Evolutionary conservation across 805 yeast genomes (phyloP).

Genomic region (Yarrowia osloensis): DNA sequence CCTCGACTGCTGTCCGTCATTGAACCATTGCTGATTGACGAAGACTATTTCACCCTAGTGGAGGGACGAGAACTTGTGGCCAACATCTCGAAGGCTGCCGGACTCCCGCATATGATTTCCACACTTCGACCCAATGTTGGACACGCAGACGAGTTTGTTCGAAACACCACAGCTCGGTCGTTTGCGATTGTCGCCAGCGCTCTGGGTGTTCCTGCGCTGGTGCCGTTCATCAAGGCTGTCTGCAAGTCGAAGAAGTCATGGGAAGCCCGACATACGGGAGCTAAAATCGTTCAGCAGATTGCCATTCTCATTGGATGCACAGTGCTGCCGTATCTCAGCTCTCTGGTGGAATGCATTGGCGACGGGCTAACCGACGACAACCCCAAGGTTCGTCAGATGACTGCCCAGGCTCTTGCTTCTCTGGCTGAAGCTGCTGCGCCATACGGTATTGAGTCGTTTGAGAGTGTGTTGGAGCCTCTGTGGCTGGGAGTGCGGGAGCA

Average conservation of each 20-base stretch:
- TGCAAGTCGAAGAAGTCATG: constrained; percentile 73
- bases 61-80: constrained; percentile 82
- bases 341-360: constrained; percentile 61
- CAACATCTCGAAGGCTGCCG: constrained; percentile 76
- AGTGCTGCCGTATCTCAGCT: constrained; percentile 70
- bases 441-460: constrained; percentile 88
- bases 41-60: constrained; percentile 67
- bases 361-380: constrained; percentile 68
- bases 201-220: constrained; percentile 64
- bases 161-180: constrained; percentile 74
- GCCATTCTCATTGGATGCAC: constrained; percentile 69
- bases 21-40: constrained; percentile 78
- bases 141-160: constrained; percentile 74
- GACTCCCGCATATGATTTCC: constrained; percentile 76
- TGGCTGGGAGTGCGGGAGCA: constrained; percentile 80
- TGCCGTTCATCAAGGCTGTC: constrained; percentile 83
- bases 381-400: constrained; percentile 61
- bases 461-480: constrained; percentile 66
- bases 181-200: constrained; percentile 83
- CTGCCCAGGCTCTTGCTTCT: constrained; percentile 71
- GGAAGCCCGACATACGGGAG: constrained; percentile 84
- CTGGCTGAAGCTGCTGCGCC: constrained; percentile 84
- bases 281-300: constrained; percentile 72
- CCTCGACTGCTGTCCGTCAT: constrained; percentile 71
- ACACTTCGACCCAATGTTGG: constrained; percentile 80